Base-by-base conservation (phyloP, 2,329 filamentous ascomycete genomes). In the Ceratocystiopsis brevicomis region DNA sequence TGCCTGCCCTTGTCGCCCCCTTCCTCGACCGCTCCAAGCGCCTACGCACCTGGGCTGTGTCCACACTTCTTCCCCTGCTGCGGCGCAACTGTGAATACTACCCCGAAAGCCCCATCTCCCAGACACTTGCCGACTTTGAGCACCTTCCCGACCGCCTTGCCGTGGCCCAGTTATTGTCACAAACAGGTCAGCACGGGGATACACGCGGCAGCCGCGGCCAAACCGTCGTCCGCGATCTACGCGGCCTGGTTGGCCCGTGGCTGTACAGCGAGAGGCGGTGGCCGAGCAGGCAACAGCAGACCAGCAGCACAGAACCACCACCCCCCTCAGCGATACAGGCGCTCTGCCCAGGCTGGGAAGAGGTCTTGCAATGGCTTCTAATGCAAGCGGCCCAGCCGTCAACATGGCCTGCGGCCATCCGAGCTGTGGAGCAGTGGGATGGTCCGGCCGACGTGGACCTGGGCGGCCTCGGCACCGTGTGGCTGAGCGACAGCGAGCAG, bases 61-160 rank as follows among this genome's bases (percentile, higher is more conserved):
- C 79, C 0, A 72, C 69, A 3, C 65, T 83, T 15, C 60, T 87
- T 9, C 82, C 82, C 0, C 63, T 86, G 12, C 56, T 84, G 34
- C 68, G 81, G 41, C 66, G 81, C 18, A 78, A 76, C 50, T 71
- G 73, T 53, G 76, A 82, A 56, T 86, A 82, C 55, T 77, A 85
- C 51, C 68, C 73, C 0, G 56, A 69, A 14, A 56, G 59, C 1
- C 57, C 63, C 1, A 57, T 67, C 10, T 50, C 59, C 4, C 61
- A 71, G 14, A 71, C 75, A 1, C 65, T 88, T 17, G 62, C 68
- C 12, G 68, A 71, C 8, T 85, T 87, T 50, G 73, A 78, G 48
- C 61, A 61, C 25, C 59, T 84, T 17, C 64, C 69, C 9, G 77
- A 77, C 41, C 61, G 61, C 39, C 61, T 66, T 11, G 80, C 76